Percentiles rank a stretch among this genome's conserved stretches.
Conservation (phyloP, 73 alveolate genomes). For the Tetrahymena elliotti region DNA sequence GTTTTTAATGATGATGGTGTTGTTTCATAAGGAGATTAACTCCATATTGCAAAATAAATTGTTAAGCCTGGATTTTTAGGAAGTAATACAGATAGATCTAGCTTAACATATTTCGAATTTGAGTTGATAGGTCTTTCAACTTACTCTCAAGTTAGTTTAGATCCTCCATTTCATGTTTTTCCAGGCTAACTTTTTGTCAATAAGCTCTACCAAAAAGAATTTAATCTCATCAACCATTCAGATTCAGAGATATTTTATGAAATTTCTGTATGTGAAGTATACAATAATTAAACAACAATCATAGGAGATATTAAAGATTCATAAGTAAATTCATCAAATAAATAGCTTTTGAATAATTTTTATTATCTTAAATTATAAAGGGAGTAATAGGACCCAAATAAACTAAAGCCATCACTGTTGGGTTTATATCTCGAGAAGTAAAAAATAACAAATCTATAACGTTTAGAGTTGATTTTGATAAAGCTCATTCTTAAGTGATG, state of each 20-base stretch:
- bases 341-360: background rate
- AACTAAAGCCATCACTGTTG: background rate
- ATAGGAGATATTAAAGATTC: background rate
- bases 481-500: background rate
- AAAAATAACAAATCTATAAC: background rate
- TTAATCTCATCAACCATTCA: background rate
- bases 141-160: background rate
- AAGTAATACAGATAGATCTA: background rate
- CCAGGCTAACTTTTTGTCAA: background rate
- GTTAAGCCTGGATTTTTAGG: background rate
- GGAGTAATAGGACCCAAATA: background rate
- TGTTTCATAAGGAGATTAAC: background rate
- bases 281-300: background rate
- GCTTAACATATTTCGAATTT: background rate
- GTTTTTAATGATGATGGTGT: background rate
- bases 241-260: background rate
- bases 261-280: background rate
- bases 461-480: background rate
- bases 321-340: background rate
- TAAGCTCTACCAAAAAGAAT: background rate
- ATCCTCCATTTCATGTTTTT: background rate
- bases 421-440: background rate
- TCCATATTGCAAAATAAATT: background rate
- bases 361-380: background rate
- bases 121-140: background rate